Conservation (phyloP, 305 asterid species). For the Fraxinus latifolia region DNA sequence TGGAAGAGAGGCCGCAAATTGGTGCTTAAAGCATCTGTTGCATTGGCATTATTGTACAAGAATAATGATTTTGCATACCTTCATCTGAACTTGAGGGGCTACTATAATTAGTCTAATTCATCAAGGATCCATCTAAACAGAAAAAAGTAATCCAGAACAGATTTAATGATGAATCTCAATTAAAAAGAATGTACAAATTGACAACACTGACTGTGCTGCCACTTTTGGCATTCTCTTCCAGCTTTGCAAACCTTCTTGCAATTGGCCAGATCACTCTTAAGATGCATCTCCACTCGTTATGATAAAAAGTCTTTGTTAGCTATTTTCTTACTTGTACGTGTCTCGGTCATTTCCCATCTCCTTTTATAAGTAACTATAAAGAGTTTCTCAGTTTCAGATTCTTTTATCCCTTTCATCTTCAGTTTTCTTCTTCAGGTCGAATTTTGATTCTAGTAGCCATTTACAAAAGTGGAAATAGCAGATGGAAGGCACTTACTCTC, state of each 20-base stretch:
- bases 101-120: neutral
- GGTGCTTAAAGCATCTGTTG: neutral
- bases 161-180: neutral
- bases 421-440: neutral
- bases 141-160: neutral
- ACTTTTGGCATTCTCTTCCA: neutral
- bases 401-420: neutral
- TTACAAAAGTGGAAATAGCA: neutral
- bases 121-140: neutral
- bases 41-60: neutral
- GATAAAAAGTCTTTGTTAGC: neutral
- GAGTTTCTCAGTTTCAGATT: neutral
- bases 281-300: neutral
- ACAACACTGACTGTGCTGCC: neutral
- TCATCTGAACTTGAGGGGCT: neutral
- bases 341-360: neutral
- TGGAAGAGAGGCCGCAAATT: neutral
- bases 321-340: neutral
- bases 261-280: neutral
- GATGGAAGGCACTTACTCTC: neutral
- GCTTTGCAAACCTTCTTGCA: neutral
- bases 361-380: neutral
- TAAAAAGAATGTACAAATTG: neutral
- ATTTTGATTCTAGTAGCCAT: neutral
- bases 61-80: neutral